These are phyloP conservation scores for Tricholoma sp. DNA, from an alignment of 768 basidiomycete genomes.

Conservation along the genomic window DNA sequence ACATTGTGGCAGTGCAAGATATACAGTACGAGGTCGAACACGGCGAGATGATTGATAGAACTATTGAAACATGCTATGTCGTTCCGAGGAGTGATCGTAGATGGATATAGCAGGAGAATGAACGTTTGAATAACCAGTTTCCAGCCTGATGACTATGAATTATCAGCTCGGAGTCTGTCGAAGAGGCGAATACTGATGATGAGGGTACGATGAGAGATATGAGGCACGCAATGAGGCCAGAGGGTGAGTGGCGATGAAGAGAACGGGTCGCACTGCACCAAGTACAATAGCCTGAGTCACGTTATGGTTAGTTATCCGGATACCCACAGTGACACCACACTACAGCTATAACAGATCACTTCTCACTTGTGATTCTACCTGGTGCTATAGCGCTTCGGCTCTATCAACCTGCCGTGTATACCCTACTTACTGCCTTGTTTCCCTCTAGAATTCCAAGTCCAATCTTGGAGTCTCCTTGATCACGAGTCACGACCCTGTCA, in stretches of 20 bases:
- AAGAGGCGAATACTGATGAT: neutral
- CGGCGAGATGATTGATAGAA: neutral
- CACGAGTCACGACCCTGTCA: constrained; percentile 10
- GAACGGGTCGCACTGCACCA: constrained; percentile 6
- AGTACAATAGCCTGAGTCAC: neutral
- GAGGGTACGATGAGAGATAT: neutral
- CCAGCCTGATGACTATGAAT: constrained; percentile 10
- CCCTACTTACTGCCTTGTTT: no score
- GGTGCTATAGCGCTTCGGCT: no score
- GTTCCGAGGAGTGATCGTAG: constrained; percentile 5
- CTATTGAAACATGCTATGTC: constrained; percentile 15
- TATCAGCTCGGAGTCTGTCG: neutral
- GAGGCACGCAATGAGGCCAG: neutral
- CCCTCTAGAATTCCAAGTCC: neutral
- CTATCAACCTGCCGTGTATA: no score
- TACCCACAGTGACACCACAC: no score
- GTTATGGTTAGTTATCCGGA: no score
- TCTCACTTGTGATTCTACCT: no score
- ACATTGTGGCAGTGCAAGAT: constrained; percentile 14
- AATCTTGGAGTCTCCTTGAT: constrained; percentile 5
- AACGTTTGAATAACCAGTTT: constrained; percentile 10
- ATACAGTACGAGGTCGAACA: constrained; percentile 5
- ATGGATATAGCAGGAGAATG: constrained; percentile 7
- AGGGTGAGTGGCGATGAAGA: neutral
- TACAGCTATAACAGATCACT: no score